Conservation (phyloP, 164 flowering plant genomes). For the Aristolochia fimbriata region DNA sequence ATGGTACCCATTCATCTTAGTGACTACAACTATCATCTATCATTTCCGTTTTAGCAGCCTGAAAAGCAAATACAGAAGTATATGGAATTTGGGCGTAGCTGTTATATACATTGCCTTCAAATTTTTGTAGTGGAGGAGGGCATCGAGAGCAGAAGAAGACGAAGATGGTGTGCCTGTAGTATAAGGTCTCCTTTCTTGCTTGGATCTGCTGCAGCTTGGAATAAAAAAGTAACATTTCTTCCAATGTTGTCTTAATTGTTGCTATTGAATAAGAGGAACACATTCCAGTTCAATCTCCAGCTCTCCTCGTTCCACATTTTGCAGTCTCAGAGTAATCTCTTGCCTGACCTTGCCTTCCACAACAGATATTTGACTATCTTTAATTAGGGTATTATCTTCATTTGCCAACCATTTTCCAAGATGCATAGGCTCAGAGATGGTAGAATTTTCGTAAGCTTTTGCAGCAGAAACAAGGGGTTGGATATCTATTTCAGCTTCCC, state of each 20-base stretch:
- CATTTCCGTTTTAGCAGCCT: too few species aligned
- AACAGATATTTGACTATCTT: slow-evolving; percentile 48
- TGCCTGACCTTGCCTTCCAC: slow-evolving; percentile 35
- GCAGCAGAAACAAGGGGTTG: slow-evolving; percentile 73
- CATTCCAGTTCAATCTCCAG: slow-evolving; percentile 29
- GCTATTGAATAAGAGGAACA: slow-evolving; percentile 27
- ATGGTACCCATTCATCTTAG: too few species aligned
- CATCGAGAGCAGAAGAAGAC: too few species aligned
- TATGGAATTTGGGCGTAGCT: too few species aligned
- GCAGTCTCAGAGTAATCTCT: slow-evolving; percentile 31
- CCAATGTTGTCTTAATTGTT: background rate
- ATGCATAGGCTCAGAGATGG: slow-evolving; percentile 32
- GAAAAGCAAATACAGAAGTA: too few species aligned
- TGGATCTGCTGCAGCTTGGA: background rate
- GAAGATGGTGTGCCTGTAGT: background rate
- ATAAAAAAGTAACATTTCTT: background rate
- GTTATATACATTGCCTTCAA: too few species aligned
- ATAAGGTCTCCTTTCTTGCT: background rate
- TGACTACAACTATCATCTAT: too few species aligned
- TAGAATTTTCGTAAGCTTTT: slow-evolving; percentile 49
- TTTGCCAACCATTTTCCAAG: slow-evolving; percentile 65
- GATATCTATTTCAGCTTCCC: slow-evolving; percentile 89
- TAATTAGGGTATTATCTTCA: slow-evolving; percentile 49
- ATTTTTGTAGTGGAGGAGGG: too few species aligned
- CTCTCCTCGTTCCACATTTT: slow-evolving; percentile 81